phyloP scores from a whole-genome alignment of 768 basidiomycete species.

The Calocera viscosa region DNA sequence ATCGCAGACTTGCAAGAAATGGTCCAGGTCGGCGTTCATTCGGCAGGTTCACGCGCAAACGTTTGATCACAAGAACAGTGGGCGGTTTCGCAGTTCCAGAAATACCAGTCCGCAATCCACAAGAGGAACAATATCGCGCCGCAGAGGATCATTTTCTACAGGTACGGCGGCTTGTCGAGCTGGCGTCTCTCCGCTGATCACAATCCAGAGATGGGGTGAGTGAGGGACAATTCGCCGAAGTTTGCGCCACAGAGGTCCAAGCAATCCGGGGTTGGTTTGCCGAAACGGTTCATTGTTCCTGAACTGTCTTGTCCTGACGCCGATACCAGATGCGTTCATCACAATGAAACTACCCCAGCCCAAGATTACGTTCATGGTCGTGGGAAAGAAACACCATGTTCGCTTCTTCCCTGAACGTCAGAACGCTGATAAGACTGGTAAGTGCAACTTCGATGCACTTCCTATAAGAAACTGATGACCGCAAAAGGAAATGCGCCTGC shows the following conservation, averaged over 20 bases:
- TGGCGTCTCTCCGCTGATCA: neutral
- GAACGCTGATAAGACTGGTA: slow-evolving; percentile 4
- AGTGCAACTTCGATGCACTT: neutral
- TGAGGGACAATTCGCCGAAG: slow-evolving; percentile 1
- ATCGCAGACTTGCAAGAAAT: neutral
- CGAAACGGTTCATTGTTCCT: neutral
- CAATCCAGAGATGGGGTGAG: neutral
- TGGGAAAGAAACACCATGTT: slow-evolving; percentile 12
- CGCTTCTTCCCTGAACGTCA: slow-evolving; percentile 10
- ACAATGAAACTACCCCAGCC: neutral
- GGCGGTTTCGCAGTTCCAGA: neutral
- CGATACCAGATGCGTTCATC: neutral
- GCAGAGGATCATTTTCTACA: neutral
- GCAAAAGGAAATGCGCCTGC: neutral
- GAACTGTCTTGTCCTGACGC: neutral
- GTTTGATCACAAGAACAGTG: neutral
- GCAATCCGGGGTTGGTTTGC: neutral
- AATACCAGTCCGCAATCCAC: neutral
- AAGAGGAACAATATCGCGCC: neutral
- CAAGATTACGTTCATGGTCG: slow-evolving; percentile 11
- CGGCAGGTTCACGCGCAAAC: too few relatives aligned
- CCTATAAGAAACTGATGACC: neutral
- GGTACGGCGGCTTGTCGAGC: neutral
- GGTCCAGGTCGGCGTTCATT: neutral
- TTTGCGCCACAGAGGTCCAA: neutral